Evolutionary conservation across 2,329 filamentous ascomycete species (phyloP), one percentile per base, ranked within the genome.

Genomic region (Xenosphaeropsis pyriputrescens): DNA sequence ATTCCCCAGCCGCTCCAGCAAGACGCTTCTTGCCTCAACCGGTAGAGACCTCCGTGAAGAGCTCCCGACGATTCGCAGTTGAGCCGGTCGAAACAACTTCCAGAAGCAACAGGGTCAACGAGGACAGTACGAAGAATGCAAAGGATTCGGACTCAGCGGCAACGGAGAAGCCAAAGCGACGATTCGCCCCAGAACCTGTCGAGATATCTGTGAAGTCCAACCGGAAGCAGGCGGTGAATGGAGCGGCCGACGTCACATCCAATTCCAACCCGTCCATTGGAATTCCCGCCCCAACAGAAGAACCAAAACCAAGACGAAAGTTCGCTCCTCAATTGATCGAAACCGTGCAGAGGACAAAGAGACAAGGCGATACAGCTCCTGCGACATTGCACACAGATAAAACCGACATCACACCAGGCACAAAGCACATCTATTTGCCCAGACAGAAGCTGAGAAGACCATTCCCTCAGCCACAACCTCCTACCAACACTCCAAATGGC

Each of bases 261-360:
- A 65, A 68, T 45, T 60, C 65, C 13, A 70, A 67, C 35, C 68
- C 68, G 32, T 65, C 65, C 38, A 64, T 66, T 9, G 59, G 63
- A 26, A 41, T 41, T 38, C 43, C 44, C 26, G 31, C 45, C 50
- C 51, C 41, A 44, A 47, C 43, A 49, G 41, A 45, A 52, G 53
- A 47, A 51, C 47, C 54, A 12, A 58, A 43, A 36, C 45, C 40
- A 15, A 46, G 45, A 48, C 64, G 68, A 44, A 61, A 62, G 42
- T 93, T 93, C 55, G 70, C 78, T 19, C 85, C 85, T 11, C 79
- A 89, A 50, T 64, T 93, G 39, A 78, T 93, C 43, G 85, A 89
- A 57, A 88, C 83, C 2, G 80, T 80, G 4, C 74, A 76, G 48
- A 70, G 85, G 38, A 75, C 76, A 26, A 74, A 80, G 44, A 75